These are phyloP conservation scores for Didymella arachidicola DNA, from an alignment of 2,329 filamentous ascomycete species.

Conservation along the genomic window DNA sequence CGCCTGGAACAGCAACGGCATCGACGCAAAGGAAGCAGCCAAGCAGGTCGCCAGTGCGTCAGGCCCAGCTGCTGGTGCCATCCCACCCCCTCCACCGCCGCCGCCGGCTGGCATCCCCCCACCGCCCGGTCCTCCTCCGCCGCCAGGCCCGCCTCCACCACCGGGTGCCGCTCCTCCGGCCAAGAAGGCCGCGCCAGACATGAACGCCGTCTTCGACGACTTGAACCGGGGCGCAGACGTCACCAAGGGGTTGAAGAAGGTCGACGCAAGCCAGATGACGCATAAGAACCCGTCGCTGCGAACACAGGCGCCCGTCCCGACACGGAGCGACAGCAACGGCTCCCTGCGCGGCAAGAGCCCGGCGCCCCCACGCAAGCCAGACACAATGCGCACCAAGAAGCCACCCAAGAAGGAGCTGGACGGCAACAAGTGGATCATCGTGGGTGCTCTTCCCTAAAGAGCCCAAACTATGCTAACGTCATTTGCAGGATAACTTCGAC, in stretches of 20 bases:
- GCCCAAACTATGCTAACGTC: too few relatives aligned
- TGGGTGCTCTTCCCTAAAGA: constrained; percentile 51
- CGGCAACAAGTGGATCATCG: constrained; percentile 89
- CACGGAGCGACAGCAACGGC: constrained; percentile 60
- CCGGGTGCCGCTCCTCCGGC: constrained; percentile 59
- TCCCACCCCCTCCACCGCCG: constrained; percentile 70
- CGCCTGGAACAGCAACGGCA: constrained; percentile 82
- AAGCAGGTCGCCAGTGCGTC: constrained; percentile 61
- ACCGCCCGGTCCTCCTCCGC: constrained; percentile 70
- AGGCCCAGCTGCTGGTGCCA: constrained; percentile 62
- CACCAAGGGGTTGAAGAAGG: constrained; percentile 87
- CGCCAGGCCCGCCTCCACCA: constrained; percentile 55
- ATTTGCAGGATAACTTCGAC: constrained; percentile 83
- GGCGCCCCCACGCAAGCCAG: constrained; percentile 73
- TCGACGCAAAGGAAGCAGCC: constrained; percentile 75
- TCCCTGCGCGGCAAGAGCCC: constrained; percentile 77
- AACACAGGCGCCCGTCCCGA: constrained; percentile 72
- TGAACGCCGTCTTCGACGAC: constrained; percentile 89
- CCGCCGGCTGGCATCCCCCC: constrained; percentile 68
- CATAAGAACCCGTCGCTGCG: constrained; percentile 95
- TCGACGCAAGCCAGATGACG: constrained; percentile 95
- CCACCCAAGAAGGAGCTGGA: constrained; percentile 60
- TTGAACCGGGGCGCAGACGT: constrained; percentile 90
- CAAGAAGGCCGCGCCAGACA: constrained; percentile 64
- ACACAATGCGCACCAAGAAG: constrained; percentile 59